Percentiles rank a stretch among this genome's conserved stretches.
These are phyloP conservation scores for Coelastrella sp. DNA, from an alignment of 139 green algal species.

Conservation along the genomic window DNA sequence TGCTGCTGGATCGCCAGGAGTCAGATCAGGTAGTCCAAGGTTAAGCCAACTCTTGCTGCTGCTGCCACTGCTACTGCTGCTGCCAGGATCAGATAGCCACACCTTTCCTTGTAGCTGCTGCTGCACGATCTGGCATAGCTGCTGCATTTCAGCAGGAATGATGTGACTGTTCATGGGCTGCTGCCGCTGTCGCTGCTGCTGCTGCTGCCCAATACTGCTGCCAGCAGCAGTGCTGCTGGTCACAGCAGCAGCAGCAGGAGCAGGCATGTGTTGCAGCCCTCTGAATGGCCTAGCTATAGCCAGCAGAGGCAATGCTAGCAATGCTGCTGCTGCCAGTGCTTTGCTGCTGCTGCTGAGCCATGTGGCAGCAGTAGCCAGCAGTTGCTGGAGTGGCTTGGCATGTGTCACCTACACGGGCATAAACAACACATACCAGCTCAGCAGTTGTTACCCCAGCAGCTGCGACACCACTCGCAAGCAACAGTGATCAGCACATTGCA, in stretches of 20 bases:
- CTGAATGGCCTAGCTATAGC: slow-evolving; percentile 22
- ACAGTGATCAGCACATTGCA: no score
- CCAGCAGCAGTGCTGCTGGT: not conserved
- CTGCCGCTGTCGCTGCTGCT: not conserved
- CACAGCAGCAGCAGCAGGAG: not conserved
- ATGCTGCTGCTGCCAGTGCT: slow-evolving; percentile 22
- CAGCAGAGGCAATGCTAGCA: slow-evolving; percentile 33
- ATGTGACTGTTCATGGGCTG: slow-evolving; percentile 15
- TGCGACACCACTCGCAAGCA: no score
- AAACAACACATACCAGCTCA: not conserved
- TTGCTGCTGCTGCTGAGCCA: not conserved
- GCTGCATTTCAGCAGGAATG: not conserved
- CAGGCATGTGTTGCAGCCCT: not conserved
- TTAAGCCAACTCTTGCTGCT: not conserved
- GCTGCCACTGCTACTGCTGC: not conserved
- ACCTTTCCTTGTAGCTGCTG: slow-evolving; percentile 4
- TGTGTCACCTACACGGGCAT: not conserved
- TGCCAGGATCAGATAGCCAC: not conserved
- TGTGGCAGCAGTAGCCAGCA: not conserved
- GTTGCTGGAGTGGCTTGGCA: not conserved
- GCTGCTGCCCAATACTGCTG: not conserved
- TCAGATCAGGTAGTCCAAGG: no score
- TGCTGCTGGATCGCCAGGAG: no score
- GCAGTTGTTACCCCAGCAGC: not conserved
- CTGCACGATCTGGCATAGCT: not conserved